Evolutionary conservation across 306 rosid genomes (phyloP).

Genomic region (Cicer judaicum): DNA sequence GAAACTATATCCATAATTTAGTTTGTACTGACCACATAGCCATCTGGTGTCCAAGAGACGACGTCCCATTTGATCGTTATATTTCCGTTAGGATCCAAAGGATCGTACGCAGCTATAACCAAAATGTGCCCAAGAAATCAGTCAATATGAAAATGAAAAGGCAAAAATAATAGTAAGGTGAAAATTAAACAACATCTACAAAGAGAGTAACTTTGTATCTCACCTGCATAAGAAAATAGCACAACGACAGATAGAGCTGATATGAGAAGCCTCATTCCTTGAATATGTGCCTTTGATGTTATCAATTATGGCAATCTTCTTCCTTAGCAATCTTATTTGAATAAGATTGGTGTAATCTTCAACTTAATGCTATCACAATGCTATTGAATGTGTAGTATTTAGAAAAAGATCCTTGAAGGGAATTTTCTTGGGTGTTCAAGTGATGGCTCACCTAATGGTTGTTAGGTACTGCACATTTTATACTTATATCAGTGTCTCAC

Average conservation of each 20-base stretch:
- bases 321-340: conserved; percentile 33
- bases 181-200: conserved; percentile 3
- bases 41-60: conserved; percentile 97
- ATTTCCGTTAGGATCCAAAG: conserved; percentile 97
- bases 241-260: conserved; percentile 52
- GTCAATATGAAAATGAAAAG: neutral
- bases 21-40: conserved; percentile 74
- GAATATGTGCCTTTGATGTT: conserved; percentile 37
- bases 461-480: conserved; percentile 52
- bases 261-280: conserved; percentile 60
- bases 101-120: conserved; percentile 77
- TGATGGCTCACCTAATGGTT: conserved; percentile 68
- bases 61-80: conserved; percentile 92
- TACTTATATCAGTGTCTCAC: conserved; percentile 32
- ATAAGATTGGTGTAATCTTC: conserved; percentile 33
- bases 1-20: neutral
- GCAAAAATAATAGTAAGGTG: neutral
- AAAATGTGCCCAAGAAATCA: conserved; percentile 34
- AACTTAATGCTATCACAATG: conserved; percentile 40
- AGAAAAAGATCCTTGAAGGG: conserved; percentile 43
- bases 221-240: conserved; percentile 69
- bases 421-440: conserved; percentile 36
- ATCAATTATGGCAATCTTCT: conserved; percentile 11
- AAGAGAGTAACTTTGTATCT: conserved; percentile 8
- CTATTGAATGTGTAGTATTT: conserved; percentile 35